Evolutionary conservation across 202 grass and related monocot species (phyloP).

Genomic region (Panicum virgatum): DNA sequence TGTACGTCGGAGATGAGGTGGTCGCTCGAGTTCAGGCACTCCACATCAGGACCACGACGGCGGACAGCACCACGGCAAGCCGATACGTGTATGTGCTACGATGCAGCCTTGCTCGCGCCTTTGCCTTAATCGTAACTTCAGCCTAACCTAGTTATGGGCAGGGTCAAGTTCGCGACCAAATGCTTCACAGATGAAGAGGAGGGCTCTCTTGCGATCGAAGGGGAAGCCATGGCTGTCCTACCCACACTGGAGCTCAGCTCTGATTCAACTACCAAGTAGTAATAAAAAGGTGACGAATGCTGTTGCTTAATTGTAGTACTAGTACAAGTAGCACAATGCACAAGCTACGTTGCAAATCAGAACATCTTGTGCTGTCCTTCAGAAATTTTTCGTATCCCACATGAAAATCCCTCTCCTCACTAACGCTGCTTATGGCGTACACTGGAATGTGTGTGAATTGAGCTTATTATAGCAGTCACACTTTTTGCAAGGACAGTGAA

Average conservation of each 20-base stretch:
- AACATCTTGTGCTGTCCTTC: background rate
- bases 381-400: background rate
- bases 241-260: conserved; percentile 44
- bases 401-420: background rate
- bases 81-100: conserved; percentile 35
- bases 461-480: background rate
- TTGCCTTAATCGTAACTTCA: background rate
- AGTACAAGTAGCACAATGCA: background rate
- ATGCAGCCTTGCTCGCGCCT: background rate
- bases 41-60: conserved; percentile 6
- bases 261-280: background rate
- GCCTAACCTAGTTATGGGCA: background rate
- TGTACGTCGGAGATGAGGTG: conserved; percentile 58
- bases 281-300: background rate
- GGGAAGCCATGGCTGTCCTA: conserved; percentile 61
- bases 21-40: conserved; percentile 49
- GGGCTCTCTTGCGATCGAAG: conserved; percentile 39
- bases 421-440: background rate
- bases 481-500: background rate
- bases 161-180: conserved; percentile 63
- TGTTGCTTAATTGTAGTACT: background rate
- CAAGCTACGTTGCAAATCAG: background rate
- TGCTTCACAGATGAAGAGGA: conserved; percentile 52
- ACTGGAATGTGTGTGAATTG: background rate
- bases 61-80: conserved; percentile 25